Conservation (phyloP, 192 early-diverging fungal genomes). For the Rhizophlyctis rosea region DNA sequence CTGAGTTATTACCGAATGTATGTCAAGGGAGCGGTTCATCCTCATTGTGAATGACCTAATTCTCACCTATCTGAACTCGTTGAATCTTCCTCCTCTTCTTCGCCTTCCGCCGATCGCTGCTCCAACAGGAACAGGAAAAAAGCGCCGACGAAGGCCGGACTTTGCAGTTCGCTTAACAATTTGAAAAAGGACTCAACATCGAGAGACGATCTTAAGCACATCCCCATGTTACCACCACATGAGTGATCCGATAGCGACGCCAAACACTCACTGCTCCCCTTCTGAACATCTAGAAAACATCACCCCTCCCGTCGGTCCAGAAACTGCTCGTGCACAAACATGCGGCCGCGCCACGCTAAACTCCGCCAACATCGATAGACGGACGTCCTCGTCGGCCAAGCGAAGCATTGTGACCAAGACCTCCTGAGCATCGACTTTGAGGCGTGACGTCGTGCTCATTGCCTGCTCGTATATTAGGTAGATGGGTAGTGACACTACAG, state of each 20-base stretch:
- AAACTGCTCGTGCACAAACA: constrained; percentile 11
- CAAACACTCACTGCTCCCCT: constrained; percentile 6
- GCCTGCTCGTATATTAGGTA: constrained; percentile 33
- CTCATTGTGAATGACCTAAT: too few relatives aligned
- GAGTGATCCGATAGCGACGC: background rate
- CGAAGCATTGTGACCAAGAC: constrained; percentile 23
- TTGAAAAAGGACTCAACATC: constrained; percentile 63
- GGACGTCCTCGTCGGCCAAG: too few relatives aligned
- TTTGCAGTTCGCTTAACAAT: constrained; percentile 55
- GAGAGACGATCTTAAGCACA: too few relatives aligned
- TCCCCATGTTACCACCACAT: constrained; percentile 42
- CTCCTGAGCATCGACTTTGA: constrained; percentile 2
- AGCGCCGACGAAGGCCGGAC: constrained; percentile 61
- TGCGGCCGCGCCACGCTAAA: too few relatives aligned
- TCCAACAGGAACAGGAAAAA: constrained; percentile 63
- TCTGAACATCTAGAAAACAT: background rate
- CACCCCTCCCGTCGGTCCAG: background rate
- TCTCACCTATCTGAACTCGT: too few relatives aligned
- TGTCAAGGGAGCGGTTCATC: too few relatives aligned
- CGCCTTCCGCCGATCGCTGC: constrained; percentile 41
- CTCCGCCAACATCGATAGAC: too few relatives aligned
- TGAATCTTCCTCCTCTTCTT: constrained; percentile 1
- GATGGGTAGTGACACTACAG: constrained; percentile 45
- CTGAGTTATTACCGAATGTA: background rate
- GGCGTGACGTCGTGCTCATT: constrained; percentile 5